Evolutionary conservation across 805 yeast genomes (phyloP).

Genomic region (Kurtzmaniella cleridarum): DNA sequence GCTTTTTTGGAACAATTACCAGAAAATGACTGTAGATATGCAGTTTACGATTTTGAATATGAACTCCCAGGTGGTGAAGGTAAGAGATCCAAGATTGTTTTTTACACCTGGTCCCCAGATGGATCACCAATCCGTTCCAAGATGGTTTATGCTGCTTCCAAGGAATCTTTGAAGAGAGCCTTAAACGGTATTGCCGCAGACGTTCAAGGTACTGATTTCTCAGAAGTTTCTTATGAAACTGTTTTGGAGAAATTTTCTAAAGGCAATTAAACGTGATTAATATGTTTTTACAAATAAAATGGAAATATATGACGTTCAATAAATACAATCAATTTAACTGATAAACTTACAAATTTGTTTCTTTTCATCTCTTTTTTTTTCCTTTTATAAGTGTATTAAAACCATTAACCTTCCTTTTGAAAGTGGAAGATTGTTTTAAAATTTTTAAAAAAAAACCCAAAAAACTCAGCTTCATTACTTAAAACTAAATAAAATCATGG

Average conservation of each 20-base stretch:
- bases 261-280: constrained; percentile 29
- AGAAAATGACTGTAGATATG: constrained; percentile 94
- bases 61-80: constrained; percentile 89
- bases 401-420: too few species aligned
- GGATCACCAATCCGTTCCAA: constrained; percentile 91
- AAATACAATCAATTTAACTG: too few species aligned
- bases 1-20: constrained; percentile 83
- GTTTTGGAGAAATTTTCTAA: constrained; percentile 85
- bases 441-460: too few species aligned
- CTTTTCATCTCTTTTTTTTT: too few species aligned
- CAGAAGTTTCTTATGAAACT: constrained; percentile 93
- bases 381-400: too few species aligned
- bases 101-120: constrained; percentile 94
- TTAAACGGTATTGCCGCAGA: constrained; percentile 92
- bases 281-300: too few species aligned
- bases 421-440: too few species aligned
- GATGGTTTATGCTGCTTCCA: constrained; percentile 98
- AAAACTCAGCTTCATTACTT: too few species aligned
- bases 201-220: constrained; percentile 95
- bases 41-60: constrained; percentile 95
- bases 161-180: constrained; percentile 96
- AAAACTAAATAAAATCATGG: too few species aligned
- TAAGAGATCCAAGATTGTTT: constrained; percentile 73
- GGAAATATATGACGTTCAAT: too few species aligned
- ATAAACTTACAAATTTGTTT: too few species aligned